Conservation (phyloP, 805 yeast species). For the Ogataea allantospora region DNA sequence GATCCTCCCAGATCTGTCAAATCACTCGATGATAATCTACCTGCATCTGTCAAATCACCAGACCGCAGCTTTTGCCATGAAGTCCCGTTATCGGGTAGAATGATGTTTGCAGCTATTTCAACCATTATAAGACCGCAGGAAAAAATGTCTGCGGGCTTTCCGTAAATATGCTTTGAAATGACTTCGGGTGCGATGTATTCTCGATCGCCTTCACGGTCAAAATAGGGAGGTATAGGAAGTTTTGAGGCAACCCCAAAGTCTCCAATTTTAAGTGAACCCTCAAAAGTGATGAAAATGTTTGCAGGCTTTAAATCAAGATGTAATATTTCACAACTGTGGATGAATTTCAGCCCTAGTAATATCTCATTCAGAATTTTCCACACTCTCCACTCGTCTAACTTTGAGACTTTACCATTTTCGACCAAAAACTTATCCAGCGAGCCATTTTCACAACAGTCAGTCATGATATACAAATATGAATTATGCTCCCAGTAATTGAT, state of each 20-base stretch:
- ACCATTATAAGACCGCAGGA: conserved; percentile 91
- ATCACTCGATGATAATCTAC: conserved; percentile 74
- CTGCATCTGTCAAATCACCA: conserved; percentile 95
- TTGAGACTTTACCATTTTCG: conserved; percentile 71
- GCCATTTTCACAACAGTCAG: conserved; percentile 92
- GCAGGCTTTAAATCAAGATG: conserved; percentile 96
- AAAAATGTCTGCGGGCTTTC: conserved; percentile 91
- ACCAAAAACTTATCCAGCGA: conserved; percentile 76
- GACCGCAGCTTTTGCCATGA: conserved; percentile 95
- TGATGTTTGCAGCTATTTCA: conserved; percentile 93
- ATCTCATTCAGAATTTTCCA: conserved; percentile 94
- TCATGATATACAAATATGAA: conserved; percentile 81
- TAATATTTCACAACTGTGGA: conserved; percentile 72
- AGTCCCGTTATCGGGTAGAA: conserved; percentile 91
- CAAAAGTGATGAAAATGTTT: conserved; percentile 89
- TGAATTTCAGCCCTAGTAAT: conserved; percentile 71
- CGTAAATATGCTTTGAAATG: conserved; percentile 75
- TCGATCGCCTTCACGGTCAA: conserved; percentile 95
- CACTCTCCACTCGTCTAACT: conserved; percentile 92
- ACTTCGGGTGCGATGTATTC: conserved; percentile 98
- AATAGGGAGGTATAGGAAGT: conserved; percentile 65
- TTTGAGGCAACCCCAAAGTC: conserved; percentile 94
- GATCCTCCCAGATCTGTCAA: conserved; percentile 36
- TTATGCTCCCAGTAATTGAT: conserved; percentile 84
- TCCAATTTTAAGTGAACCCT: conserved; percentile 90